Conservation (phyloP, 2,329 filamentous ascomycete genomes). For the Botrytis deweyae region DNA sequence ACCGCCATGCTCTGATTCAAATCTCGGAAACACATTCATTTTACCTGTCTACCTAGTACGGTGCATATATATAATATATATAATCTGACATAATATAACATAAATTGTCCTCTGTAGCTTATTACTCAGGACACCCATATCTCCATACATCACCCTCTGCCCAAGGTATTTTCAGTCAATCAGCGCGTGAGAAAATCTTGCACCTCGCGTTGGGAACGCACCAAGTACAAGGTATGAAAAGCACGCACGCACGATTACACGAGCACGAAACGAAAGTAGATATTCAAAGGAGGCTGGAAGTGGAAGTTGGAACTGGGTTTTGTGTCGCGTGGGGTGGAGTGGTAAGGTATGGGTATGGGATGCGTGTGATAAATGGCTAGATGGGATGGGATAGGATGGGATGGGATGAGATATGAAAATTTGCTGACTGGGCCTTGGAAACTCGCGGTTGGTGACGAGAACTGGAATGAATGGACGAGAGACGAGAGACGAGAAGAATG, state of each 20-base stretch:
- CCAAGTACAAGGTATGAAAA: neutral
- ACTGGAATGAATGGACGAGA: neutral
- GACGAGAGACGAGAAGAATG: too few relatives aligned
- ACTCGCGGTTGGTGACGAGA: conserved; percentile 4
- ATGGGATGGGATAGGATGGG: neutral
- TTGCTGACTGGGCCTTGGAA: neutral
- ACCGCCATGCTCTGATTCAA: neutral
- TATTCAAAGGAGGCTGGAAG: neutral
- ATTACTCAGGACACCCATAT: neutral
- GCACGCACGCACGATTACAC: neutral
- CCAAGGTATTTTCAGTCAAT: neutral
- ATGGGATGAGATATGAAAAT: neutral
- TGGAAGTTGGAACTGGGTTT: neutral
- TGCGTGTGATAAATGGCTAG: neutral
- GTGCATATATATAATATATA: neutral
- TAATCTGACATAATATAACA: neutral
- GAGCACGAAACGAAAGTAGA: neutral
- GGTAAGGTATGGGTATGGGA: neutral
- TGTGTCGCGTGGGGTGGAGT: conserved; percentile 8
- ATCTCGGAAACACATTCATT: neutral
- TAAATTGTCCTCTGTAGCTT: neutral
- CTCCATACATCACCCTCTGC: neutral
- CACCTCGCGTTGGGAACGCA: neutral
- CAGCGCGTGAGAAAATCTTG: neutral
- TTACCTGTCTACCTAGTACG: neutral